Conservation (phyloP, 495 filamentous ascomycete species). For the Aspergillus biplanus region DNA sequence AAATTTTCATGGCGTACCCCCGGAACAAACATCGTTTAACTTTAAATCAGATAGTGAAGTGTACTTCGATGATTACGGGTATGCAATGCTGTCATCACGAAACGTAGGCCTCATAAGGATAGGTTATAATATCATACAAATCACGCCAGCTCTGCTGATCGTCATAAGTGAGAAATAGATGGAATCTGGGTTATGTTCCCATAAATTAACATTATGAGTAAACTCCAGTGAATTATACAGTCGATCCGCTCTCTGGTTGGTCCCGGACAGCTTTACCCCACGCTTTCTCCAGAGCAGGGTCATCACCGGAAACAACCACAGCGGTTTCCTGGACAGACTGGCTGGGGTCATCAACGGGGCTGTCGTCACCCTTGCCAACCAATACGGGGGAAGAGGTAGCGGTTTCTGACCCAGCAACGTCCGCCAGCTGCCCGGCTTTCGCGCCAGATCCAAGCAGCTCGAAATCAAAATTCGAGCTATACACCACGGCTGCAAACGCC, state of each 20-base stretch:
- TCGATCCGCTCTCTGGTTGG: slow-evolving; percentile 13
- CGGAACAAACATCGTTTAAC: too few species aligned
- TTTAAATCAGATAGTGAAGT: too few species aligned
- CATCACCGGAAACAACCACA: slow-evolving; percentile 11
- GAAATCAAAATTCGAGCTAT: slow-evolving; percentile 88
- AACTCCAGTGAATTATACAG: slow-evolving; percentile 6
- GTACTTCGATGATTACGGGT: too few species aligned
- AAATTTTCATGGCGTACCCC: too few species aligned
- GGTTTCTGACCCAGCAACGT: slow-evolving; percentile 26
- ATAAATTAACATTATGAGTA: neutral
- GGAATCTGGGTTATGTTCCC: slow-evolving; percentile 7
- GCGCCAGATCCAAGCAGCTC: slow-evolving; percentile 46
- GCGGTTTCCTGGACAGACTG: slow-evolving; percentile 4
- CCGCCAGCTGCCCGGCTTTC: slow-evolving; percentile 19
- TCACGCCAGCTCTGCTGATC: neutral
- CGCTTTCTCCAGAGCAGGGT: slow-evolving; percentile 45
- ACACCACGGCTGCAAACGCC: slow-evolving; percentile 92
- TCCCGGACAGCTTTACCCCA: slow-evolving; percentile 49
- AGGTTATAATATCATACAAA: slow-evolving; percentile 15
- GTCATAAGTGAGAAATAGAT: slow-evolving; percentile 1
- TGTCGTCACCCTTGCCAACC: slow-evolving; percentile 28
- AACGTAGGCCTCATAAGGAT: neutral
- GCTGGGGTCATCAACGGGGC: slow-evolving; percentile 13
- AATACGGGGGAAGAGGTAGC: slow-evolving; percentile 32
- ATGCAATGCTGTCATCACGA: neutral